phyloP scores from a whole-genome alignment of 2,329 filamentous ascomycete genomes.

The Coleophoma cylindrospora region DNA sequence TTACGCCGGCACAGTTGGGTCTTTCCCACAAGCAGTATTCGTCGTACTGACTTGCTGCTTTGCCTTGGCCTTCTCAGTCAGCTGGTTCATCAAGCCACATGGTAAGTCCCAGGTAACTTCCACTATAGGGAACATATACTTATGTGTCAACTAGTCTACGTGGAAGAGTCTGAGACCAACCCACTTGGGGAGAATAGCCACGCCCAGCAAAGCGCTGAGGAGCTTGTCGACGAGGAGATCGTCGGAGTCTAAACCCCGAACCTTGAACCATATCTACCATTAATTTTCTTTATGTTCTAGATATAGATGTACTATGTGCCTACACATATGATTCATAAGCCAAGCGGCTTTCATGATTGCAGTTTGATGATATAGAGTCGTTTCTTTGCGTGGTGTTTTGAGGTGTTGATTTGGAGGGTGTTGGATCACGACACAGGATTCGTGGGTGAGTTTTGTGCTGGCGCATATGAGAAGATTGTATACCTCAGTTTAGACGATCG shows the following conservation, averaged over 20 bases:
- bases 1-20: slow-evolving; percentile 75
- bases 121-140: not conserved
- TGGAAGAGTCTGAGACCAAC: not conserved
- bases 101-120: slow-evolving; percentile 48
- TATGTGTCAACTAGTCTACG: slow-evolving; percentile 4
- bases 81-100: slow-evolving; percentile 68
- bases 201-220: not conserved
- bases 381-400: too few relatives aligned
- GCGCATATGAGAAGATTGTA: too few relatives aligned
- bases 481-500: too few relatives aligned
- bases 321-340: too few relatives aligned
- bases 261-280: too few relatives aligned
- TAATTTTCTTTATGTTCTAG: too few relatives aligned
- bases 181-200: not conserved
- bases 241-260: not conserved
- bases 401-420: too few relatives aligned
- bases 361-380: too few relatives aligned
- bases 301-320: too few relatives aligned
- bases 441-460: too few relatives aligned
- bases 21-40: slow-evolving; percentile 78
- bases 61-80: slow-evolving; percentile 56
- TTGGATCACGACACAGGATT: too few relatives aligned
- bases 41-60: slow-evolving; percentile 67
- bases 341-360: too few relatives aligned
- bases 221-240: slow-evolving; percentile 5